These are phyloP conservation scores for Aspergillus quadricinctus DNA, from an alignment of 2,329 filamentous ascomycete species.

Conservation along the genomic window DNA sequence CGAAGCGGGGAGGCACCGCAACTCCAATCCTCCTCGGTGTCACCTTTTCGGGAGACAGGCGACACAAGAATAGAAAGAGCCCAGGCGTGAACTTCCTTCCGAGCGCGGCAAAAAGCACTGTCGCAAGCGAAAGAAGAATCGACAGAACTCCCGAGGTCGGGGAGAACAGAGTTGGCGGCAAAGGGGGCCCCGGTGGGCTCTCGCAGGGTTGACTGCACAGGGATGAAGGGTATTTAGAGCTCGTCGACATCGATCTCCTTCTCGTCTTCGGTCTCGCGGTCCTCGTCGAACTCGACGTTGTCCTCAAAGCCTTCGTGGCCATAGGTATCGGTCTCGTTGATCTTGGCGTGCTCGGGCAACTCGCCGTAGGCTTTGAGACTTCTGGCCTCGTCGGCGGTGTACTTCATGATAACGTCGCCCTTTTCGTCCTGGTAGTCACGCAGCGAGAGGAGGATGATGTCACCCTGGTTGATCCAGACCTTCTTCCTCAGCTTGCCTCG, in stretches of 20 bases:
- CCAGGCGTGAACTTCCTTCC: conserved; percentile 9
- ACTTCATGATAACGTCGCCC: conserved; percentile 90
- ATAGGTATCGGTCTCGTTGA: conserved; percentile 96
- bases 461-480: conserved; percentile 99
- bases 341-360: conserved; percentile 95
- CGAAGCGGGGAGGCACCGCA: not conserved
- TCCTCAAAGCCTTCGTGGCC: conserved; percentile 90
- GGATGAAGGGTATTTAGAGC: conserved; percentile 58
- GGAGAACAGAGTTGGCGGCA: conserved; percentile 10
- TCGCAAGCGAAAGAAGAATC: conserved; percentile 14
- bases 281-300: conserved; percentile 98
- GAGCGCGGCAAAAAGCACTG: not conserved
- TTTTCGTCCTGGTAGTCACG: conserved; percentile 94
- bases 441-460: conserved; percentile 84
- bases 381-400: conserved; percentile 91
- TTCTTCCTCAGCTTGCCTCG: conserved; percentile 99
- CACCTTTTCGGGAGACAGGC: not conserved
- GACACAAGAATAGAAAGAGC: conserved; percentile 14
- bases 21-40: not conserved
- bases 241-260: conserved; percentile 95
- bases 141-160: not conserved
- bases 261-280: conserved; percentile 63
- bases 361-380: conserved; percentile 96
- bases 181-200: conserved; percentile 19
- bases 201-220: conserved; percentile 30